These are phyloP conservation scores for Solidago caesia DNA, from an alignment of 129 eudicot genomes.

Conservation along the genomic window DNA sequence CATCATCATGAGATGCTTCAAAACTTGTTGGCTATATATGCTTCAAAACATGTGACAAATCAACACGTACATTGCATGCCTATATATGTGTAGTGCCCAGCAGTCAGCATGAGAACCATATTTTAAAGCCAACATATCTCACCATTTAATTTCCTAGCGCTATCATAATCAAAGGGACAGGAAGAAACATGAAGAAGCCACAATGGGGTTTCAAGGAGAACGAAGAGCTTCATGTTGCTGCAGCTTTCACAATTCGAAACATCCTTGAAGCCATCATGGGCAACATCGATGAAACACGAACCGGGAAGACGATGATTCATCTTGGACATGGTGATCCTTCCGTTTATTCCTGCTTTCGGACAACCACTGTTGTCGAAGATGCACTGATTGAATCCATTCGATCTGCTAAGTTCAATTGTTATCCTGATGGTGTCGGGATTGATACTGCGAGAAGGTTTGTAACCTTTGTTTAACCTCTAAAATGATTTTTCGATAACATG, in stretches of 20 bases:
- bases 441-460: slow-evolving; percentile 42
- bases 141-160: not conserved
- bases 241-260: slow-evolving; percentile 39
- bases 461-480: not conserved
- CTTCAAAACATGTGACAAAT: too few relatives aligned
- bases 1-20: too few relatives aligned
- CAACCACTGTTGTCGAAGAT: slow-evolving; percentile 40
- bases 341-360: slow-evolving; percentile 43
- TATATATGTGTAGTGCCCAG: too few relatives aligned
- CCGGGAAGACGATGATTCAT: slow-evolving; percentile 38
- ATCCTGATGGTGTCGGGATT: slow-evolving; percentile 44
- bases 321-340: slow-evolving; percentile 66
- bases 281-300: slow-evolving; percentile 24
- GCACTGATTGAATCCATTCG: slow-evolving; percentile 50
- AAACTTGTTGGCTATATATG: too few relatives aligned
- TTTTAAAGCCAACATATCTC: not conserved
- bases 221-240: slow-evolving; percentile 34
- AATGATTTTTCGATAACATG: not conserved
- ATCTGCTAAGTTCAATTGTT: slow-evolving; percentile 52
- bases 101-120: too few relatives aligned
- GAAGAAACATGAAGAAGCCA: slow-evolving; percentile 28
- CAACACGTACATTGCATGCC: too few relatives aligned
- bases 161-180: not conserved
- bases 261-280: slow-evolving; percentile 32
- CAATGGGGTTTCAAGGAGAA: slow-evolving; percentile 47